Conservation (phyloP, 768 basidiomycete genomes). For the Boletus sp. region DNA sequence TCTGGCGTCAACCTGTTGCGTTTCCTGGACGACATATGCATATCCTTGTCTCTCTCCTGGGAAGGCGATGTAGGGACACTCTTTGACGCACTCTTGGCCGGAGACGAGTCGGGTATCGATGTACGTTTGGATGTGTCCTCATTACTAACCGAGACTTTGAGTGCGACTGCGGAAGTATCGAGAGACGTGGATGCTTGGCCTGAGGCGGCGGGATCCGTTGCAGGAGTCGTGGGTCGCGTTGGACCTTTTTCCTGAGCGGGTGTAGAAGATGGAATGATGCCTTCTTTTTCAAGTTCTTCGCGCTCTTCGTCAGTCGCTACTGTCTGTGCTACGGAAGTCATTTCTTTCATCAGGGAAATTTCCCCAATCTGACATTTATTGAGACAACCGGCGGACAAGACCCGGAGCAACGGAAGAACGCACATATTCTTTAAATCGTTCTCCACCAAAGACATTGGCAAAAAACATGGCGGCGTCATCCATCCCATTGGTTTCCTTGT, state of each 20-base stretch:
- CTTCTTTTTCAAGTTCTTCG: conserved; percentile 77
- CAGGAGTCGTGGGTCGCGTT: conserved; percentile 21
- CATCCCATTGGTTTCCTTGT: conserved; percentile 80
- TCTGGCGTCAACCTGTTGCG: conserved; percentile 68
- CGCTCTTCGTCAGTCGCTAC: conserved; percentile 94
- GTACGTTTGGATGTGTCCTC: conserved; percentile 22
- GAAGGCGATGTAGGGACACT: conserved; percentile 24
- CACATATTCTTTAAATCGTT: conserved; percentile 86
- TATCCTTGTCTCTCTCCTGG: conserved; percentile 42
- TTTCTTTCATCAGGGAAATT: conserved; percentile 93
- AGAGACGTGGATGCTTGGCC: conserved; percentile 5
- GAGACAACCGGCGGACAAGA: not conserved
- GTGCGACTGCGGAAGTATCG: conserved; percentile 17
- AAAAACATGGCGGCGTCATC: conserved; percentile 96
- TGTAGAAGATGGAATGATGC: conserved; percentile 36
- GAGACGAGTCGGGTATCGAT: conserved; percentile 14
- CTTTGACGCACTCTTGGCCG: conserved; percentile 21
- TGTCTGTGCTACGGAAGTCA: conserved; percentile 79
- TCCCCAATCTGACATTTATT: conserved; percentile 76
- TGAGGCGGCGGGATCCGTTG: conserved; percentile 5
- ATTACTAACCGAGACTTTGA: conserved; percentile 16
- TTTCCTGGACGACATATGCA: conserved; percentile 26
- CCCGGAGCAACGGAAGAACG: conserved; percentile 32
- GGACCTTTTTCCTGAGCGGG: conserved; percentile 12
- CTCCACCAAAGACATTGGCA: conserved; percentile 93